phyloP scores from a whole-genome alignment of 352 stramenopile genomes.

The Phytophthora podocarpi region DNA sequence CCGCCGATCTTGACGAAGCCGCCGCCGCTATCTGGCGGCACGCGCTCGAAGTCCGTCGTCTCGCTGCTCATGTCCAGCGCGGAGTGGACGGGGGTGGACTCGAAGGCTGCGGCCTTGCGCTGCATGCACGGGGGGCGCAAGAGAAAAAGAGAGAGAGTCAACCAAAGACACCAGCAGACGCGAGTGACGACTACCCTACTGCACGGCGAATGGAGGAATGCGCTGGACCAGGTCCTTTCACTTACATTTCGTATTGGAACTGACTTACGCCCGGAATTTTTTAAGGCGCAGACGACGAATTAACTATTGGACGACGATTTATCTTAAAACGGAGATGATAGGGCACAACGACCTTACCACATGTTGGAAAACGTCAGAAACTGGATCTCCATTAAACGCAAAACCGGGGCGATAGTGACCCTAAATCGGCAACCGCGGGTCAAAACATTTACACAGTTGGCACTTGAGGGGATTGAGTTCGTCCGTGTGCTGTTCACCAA shows the following conservation, averaged over 20 bases:
- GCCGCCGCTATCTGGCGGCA: constrained; percentile 42
- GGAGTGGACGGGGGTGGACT: constrained; percentile 28
- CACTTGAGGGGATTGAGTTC: no score
- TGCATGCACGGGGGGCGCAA: constrained; percentile 30
- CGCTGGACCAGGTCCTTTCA: constrained; percentile 1
- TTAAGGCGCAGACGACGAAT: constrained; percentile 1
- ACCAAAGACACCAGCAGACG: not conserved
- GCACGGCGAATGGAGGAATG: constrained; percentile 24
- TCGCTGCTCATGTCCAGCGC: constrained; percentile 45
- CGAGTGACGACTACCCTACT: no score
- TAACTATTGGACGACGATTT: constrained; percentile 9
- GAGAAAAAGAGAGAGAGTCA: constrained; percentile 9
- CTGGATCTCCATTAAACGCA: constrained; percentile 12
- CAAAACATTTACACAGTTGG: no score
- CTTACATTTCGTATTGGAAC: constrained; percentile 30
- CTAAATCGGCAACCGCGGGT: no score
- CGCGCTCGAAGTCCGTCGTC: constrained; percentile 63
- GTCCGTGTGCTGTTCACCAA: not conserved
- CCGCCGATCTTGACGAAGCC: constrained; percentile 86
- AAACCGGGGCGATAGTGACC: no score
- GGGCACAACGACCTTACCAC: constrained; percentile 1
- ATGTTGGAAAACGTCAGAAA: constrained; percentile 21
- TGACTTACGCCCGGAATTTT: constrained; percentile 28
- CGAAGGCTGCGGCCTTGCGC: constrained; percentile 30
- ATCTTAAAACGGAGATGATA: constrained; percentile 5